A percentile compares a stretch with the other conserved stretches of the same genome.
Evolutionary conservation across 257 asterid genomes (phyloP).

Genomic region (Osmanthus fragrans): DNA sequence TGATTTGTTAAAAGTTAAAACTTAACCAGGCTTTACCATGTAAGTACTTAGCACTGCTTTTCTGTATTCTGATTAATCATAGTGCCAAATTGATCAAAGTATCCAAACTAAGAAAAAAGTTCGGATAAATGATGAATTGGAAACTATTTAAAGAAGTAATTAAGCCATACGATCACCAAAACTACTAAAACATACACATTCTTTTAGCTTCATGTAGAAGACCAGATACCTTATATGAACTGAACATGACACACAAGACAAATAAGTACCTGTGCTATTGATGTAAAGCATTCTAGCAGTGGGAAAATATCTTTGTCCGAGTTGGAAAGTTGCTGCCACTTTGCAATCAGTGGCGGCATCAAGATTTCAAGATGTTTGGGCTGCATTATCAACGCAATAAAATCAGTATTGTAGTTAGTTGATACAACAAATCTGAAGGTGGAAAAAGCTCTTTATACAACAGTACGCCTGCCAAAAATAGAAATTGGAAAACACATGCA

Average conservation of each 20-base stretch:
- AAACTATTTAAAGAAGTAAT: background rate
- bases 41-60: background rate
- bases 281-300: conserved; percentile 95
- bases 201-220: background rate
- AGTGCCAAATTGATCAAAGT: background rate
- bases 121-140: background rate
- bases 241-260: background rate
- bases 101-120: background rate
- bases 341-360: conserved; percentile 97
- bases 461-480: background rate
- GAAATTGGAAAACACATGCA: background rate
- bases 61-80: background rate
- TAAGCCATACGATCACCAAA: background rate
- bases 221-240: conserved; percentile 8
- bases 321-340: conserved; percentile 98
- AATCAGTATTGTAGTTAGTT: conserved; percentile 16
- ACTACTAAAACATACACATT: background rate
- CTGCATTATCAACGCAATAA: conserved; percentile 44
- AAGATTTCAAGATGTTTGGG: conserved; percentile 82
- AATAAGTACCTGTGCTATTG: conserved; percentile 82
- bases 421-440: background rate
- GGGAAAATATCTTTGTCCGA: conserved; percentile 96
- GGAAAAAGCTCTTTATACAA: conserved; percentile 8
- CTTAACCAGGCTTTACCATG: background rate
- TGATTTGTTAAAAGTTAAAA: background rate